These are phyloP conservation scores for Vigna mungo DNA, from an alignment of 306 rosid species.

Conservation along the genomic window DNA sequence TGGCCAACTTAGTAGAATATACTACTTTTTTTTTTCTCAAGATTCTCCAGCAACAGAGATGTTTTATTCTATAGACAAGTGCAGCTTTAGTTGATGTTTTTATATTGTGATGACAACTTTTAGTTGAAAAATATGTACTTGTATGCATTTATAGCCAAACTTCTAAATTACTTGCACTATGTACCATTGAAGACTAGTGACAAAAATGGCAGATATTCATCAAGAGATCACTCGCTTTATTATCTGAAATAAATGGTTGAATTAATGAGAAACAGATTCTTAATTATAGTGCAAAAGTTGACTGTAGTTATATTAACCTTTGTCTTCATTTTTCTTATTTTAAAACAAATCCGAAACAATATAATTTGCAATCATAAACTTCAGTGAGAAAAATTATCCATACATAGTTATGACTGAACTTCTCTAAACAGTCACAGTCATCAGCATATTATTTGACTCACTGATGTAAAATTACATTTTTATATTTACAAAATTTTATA, in stretches of 20 bases:
- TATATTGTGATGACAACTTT: neutral
- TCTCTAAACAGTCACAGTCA: neutral
- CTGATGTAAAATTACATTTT: neutral
- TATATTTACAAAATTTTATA: neutral
- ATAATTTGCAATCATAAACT: neutral
- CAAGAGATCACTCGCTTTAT: no score
- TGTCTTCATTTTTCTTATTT: neutral
- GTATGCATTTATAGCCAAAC: neutral
- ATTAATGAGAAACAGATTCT: neutral
- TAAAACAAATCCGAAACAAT: neutral
- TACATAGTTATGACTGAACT: no score
- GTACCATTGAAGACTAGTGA: neutral
- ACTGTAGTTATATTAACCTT: neutral
- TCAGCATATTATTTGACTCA: neutral
- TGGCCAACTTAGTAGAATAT: constrained; percentile 6
- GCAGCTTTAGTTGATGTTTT: constrained; percentile 14
- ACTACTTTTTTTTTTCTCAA: neutral
- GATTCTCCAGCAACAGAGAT: neutral
- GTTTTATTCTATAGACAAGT: neutral
- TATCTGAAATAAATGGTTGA: neutral
- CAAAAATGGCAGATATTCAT: neutral
- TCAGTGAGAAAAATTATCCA: neutral
- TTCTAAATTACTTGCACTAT: neutral
- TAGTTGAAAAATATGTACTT: neutral
- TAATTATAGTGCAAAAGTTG: neutral